Conservation (phyloP, 2,329 filamentous ascomycete genomes). For the Aaosphaeria arxii region DNA sequence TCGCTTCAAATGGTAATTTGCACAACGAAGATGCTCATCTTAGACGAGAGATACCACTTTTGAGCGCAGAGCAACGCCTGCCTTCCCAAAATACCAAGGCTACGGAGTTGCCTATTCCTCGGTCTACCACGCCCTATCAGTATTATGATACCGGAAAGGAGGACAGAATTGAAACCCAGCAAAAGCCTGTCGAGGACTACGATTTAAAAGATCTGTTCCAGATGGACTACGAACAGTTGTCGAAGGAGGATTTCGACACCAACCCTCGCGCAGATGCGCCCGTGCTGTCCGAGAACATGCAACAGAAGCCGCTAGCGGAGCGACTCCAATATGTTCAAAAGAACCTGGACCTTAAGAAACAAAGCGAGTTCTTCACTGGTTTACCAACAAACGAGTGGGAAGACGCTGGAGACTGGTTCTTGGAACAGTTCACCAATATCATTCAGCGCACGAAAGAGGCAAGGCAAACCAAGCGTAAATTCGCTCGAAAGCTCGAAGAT, state of each 20-base stretch:
- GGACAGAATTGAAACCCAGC: too few relatives aligned
- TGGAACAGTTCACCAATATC: constrained; percentile 53
- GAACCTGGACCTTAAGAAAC: constrained; percentile 30
- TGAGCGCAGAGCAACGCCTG: too few relatives aligned
- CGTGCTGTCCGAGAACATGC: constrained; percentile 21
- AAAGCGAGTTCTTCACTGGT: constrained; percentile 50
- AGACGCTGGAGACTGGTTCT: constrained; percentile 59
- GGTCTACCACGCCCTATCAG: too few relatives aligned
- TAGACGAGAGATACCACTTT: too few relatives aligned
- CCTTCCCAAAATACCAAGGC: too few relatives aligned
- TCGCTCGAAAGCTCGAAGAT: constrained; percentile 53
- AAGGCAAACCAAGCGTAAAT: constrained; percentile 52
- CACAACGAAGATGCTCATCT: too few relatives aligned
- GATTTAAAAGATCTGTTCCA: constrained; percentile 41
- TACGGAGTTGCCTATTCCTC: too few relatives aligned
- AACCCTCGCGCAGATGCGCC: constrained; percentile 16
- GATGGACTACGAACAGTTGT: constrained; percentile 49
- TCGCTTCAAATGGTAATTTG: too few relatives aligned
- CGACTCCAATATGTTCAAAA: constrained; percentile 24
- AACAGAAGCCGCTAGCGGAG: constrained; percentile 23
- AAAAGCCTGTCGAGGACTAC: constrained; percentile 39
- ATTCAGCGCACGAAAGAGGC: constrained; percentile 51
- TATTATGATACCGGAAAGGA: too few relatives aligned
- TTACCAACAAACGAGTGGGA: constrained; percentile 58
- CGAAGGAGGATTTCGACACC: constrained; percentile 49